Base-by-base conservation (phyloP, 345 rosid species). In the Aquilaria sinensis region DNA sequence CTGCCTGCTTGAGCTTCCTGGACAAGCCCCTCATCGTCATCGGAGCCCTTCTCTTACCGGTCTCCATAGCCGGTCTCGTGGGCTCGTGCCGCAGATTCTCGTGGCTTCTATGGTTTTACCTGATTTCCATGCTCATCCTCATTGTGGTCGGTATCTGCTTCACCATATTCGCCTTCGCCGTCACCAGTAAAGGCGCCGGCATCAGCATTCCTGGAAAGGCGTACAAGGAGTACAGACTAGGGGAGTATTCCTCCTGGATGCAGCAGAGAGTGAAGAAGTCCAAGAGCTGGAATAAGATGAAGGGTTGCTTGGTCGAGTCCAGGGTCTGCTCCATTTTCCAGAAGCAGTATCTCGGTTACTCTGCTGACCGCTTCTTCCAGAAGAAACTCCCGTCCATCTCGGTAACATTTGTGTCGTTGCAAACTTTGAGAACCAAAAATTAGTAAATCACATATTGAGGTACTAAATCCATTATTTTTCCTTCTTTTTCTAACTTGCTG, bases 141-240 rank as follows among this genome's bases (percentile, higher is more conserved):
- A 90, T 90, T 29, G 62, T 93, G 47, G 4, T 80, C 52, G 73
- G 85, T 47, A 63, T 88, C 75, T 74, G 83, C 67, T 88, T 90
- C 81, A 93, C 97, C 14, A 75, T 88, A 72, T 81, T 90, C 58
- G 88, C 96, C n/a, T 93, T 93, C 59, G 79, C 72, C 1, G 90
- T 90, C 66, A 90, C 92, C 30, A 88, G 77, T 64, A 88, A 88
- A 68, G 97, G 98, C 13, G 90, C 98, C 2, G 96, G 96, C 2
- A 51, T 77, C 43, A 81, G 34, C 2, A 2, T 93, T 37, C 74
- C 89, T 0, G 83, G 61, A 0, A 84, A 15, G 57, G 98, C 91
- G 57, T 92, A 92, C 8, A 87, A 89, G 65, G 96, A 92, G 81
- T 89, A 89, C 67, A 72, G 79, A 51, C 79, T 88, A 33, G 90